Percentiles rank a stretch among this genome's conserved stretches.
Evolutionary conservation across 345 rosid genomes (phyloP).

Genomic region (Salix arbutifolia): DNA sequence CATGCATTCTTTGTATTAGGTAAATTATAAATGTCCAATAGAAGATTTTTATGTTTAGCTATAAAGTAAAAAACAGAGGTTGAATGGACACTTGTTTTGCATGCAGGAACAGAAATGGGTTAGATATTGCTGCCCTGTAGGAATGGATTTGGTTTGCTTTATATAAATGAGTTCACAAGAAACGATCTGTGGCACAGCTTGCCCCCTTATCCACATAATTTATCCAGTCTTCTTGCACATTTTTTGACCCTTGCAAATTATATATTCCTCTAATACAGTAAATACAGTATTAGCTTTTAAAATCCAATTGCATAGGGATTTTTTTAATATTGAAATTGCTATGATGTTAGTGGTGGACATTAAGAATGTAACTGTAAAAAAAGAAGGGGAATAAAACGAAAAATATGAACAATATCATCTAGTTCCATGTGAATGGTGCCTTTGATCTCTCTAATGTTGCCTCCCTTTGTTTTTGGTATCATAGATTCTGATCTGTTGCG

Average conservation of each 20-base stretch:
- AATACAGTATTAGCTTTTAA: not conserved
- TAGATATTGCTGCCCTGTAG: not conserved
- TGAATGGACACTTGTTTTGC: not conserved
- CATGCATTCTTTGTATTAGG: not conserved
- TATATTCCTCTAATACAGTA: too few species aligned
- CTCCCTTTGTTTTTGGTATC: not conserved
- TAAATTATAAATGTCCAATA: not conserved
- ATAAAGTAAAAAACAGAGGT: not conserved
- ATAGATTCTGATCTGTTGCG: slow-evolving; percentile 65
- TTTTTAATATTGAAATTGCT: not conserved
- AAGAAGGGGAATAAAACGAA: too few species aligned
- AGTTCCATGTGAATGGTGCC: slow-evolving; percentile 4
- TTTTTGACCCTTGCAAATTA: too few species aligned
- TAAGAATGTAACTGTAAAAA: not conserved
- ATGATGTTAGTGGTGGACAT: not conserved
- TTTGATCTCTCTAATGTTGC: not conserved
- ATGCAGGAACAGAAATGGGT: not conserved
- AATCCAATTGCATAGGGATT: not conserved
- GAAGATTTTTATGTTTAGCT: not conserved
- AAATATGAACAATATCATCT: not conserved
- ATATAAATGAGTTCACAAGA: not conserved
- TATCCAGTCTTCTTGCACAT: too few species aligned
- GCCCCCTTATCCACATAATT: too few species aligned
- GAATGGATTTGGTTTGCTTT: not conserved
- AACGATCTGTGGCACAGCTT: too few species aligned